Evolutionary conservation across 139 green algal genomes (phyloP), one percentile per base, ranked within the genome.

Genomic region (Chlorella ohadii): DNA sequence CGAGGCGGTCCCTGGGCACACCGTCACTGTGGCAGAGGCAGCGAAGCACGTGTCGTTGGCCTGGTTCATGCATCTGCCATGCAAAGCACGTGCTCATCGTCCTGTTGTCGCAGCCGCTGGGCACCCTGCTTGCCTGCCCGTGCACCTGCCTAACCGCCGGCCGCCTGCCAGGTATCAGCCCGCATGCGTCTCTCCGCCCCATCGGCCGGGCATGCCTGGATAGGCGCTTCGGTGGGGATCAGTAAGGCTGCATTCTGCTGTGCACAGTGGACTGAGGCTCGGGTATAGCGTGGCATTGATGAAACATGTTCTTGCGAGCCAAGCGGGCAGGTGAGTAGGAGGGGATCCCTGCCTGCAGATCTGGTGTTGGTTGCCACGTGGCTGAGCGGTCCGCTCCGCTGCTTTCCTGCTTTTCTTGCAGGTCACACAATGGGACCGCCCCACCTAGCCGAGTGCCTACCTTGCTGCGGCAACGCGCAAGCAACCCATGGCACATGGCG

Each of bases 351-450:
- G 51, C 51, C 15, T 59, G 51, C 19, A 59, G 51, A 51, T 16
- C 9, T 16, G 65, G 28, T 73, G 63, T 36, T 19, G 28, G 28
- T 23, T 20, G 2, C 31, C 3, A 41, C 31, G n/a, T 15, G 25
- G 31, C 65, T 59, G 51, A 70, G 4, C 19, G 19, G 31, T 23
- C 25, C 5, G 12, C 28, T 11, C n/a, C 19, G 28, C 28, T 15
- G n/a, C 31, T 28, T 15, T 38, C 2, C 65, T 72, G 65, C 65
- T 66, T 27, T 33, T 2, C 25, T 59, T 3, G 76, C 76, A 82
- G 76, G 27, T n/a, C 11, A 82, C 76, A 0, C 76, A 82, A 27
- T 82, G 76, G 76, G 59, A 59, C 36, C 34, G 76, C 76, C 70
- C 7, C 36, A 9, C 70, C 7, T 22, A 9, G 68, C 68, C 28